Base-by-base conservation (phyloP, 805 yeast species). In the Brettanomyces nanus region DNA sequence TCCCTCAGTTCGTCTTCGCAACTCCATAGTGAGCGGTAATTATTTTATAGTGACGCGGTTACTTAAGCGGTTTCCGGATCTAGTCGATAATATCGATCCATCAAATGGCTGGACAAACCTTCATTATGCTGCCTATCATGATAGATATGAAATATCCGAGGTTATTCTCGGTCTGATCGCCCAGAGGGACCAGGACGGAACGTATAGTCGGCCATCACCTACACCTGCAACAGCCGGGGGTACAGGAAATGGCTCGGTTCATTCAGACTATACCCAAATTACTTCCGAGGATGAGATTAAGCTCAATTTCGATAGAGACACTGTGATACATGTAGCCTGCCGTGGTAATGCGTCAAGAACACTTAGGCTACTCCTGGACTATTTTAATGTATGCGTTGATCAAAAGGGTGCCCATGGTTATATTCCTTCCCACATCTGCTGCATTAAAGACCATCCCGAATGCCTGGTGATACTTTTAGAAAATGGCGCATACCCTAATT, bases 81-180 rank as follows among this genome's bases (percentile, higher is more conserved):
- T 84, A 28, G 55, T 85, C 44, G 78, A 77, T 42, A 81, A 84
- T 52, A 65, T 77, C 19, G 83, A 86, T 52, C 73, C 86, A 4
- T 22, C 53, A 18, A 76, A 79, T 51, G 95, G 95, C 2, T 85
- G 95, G 95, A 69, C 83, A 13, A 78, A 82, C 28, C 62, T 85
- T 33, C 95, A 85, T 55, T 84, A 85, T 56, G 87, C 95, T 0
- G 77, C 90, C 4, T 80, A 54, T 49, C 62, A 80, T 50, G 92
- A 94, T 31, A 70, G 80, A 43, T 80, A 78, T 48, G 69, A 80
- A 38, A 68, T 84, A 22, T 44, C 59, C n/a, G 53, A 52, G 14
- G 35, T 52, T 11, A 40, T 62, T 13, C 42, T 56, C 18, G 40
- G 46, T 18, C 19, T 39, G 29, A 42, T 51, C 9, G 36, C 42